phyloP scores from a whole-genome alignment of 768 basidiomycete species.

The Tylopilus felleus region DNA sequence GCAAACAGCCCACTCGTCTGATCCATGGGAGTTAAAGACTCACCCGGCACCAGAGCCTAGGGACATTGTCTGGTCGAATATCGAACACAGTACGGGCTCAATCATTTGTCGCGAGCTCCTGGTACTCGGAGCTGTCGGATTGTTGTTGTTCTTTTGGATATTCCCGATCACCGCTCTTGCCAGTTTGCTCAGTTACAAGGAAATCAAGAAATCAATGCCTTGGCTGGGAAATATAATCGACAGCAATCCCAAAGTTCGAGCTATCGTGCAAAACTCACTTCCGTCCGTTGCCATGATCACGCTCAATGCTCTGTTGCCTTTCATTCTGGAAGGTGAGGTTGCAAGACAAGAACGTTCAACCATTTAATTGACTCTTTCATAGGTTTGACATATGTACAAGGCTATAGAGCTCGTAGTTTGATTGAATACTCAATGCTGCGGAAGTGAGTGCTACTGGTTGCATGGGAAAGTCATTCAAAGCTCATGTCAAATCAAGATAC shows the following conservation, averaged over 20 bases:
- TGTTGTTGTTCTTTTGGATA: conserved; percentile 88
- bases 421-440: conserved; percentile 89
- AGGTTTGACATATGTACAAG: conserved; percentile 82
- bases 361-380: conserved; percentile 30
- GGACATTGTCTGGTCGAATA: conserved; percentile 93
- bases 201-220: conserved; percentile 87
- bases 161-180: conserved; percentile 89
- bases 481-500: conserved; percentile 54
- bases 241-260: conserved; percentile 71
- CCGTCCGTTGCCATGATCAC: conserved; percentile 88
- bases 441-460: conserved; percentile 54
- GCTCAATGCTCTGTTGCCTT: conserved; percentile 86
- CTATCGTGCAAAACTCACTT: conserved; percentile 91
- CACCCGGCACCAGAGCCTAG: conserved; percentile 88
- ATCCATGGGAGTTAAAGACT: conserved; percentile 63
- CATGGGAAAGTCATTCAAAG: background rate
- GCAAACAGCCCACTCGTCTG: conserved; percentile 75
- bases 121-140: conserved; percentile 62
- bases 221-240: conserved; percentile 88
- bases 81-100: conserved; percentile 60
- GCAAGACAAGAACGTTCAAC: background rate
- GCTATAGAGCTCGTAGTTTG: conserved; percentile 85
- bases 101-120: conserved; percentile 66
- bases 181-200: conserved; percentile 83
- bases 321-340: conserved; percentile 75